Evolutionary conservation across 805 yeast genomes (phyloP).

Genomic region (Kuraishia capsulata): DNA sequence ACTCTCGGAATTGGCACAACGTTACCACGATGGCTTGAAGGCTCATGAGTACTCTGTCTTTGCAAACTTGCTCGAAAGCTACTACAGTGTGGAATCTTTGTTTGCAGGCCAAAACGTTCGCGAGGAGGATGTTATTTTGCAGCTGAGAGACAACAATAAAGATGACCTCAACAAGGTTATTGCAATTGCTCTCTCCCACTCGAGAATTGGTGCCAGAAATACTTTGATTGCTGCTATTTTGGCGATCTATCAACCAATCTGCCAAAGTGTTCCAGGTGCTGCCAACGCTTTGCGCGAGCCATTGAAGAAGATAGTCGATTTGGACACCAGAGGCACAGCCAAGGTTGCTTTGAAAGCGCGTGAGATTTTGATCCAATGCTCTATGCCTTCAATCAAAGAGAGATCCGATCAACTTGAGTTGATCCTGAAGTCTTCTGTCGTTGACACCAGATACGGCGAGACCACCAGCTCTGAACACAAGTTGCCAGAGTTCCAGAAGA

Average conservation of each 20-base stretch:
- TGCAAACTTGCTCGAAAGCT: slow-evolving; percentile 59
- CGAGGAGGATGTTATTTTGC: slow-evolving; percentile 84
- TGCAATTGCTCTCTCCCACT: slow-evolving; percentile 71
- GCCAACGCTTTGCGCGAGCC: slow-evolving; percentile 59
- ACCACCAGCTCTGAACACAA: slow-evolving; percentile 61
- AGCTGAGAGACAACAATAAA: slow-evolving; percentile 81
- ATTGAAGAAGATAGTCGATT: slow-evolving; percentile 72
- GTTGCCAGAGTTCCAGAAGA: slow-evolving; percentile 69
- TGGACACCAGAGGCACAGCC: slow-evolving; percentile 84
- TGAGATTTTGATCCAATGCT: slow-evolving; percentile 93
- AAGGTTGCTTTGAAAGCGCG: slow-evolving; percentile 93
- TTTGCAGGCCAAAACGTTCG: slow-evolving; percentile 71
- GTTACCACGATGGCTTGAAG: slow-evolving; percentile 66
- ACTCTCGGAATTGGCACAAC: slow-evolving; percentile 55
- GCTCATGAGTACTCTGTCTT: slow-evolving; percentile 80
- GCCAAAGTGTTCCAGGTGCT: slow-evolving; percentile 63
- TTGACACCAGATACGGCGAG: slow-evolving; percentile 84
- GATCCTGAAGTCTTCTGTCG: slow-evolving; percentile 75
- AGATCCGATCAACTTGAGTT: slow-evolving; percentile 97
- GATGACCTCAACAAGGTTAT: slow-evolving; percentile 69
- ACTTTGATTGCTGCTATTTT: slow-evolving; percentile 80
- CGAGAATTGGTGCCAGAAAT: slow-evolving; percentile 89
- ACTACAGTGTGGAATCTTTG: slow-evolving; percentile 66
- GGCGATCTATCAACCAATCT: slow-evolving; percentile 69
- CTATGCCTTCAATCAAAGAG: slow-evolving; percentile 92